Evolutionary conservation across 805 yeast genomes (phyloP).

Genomic region (Hemisphaericaspora nanyangensis): DNA sequence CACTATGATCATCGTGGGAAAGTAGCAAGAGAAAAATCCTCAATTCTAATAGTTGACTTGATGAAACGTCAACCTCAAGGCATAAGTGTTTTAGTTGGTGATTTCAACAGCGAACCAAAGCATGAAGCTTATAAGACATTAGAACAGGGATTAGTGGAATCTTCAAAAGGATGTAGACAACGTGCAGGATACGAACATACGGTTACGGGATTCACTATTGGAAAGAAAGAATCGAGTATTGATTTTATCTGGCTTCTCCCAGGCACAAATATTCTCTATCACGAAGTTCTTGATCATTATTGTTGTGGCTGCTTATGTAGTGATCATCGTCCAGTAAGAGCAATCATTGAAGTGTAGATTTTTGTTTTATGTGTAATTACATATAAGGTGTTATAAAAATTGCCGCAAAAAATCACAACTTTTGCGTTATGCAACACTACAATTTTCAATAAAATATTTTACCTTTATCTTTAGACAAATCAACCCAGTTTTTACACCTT

Average conservation of each 20-base stretch:
- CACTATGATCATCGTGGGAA: conserved; percentile 38
- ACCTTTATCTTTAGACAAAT: background rate
- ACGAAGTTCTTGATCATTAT: conserved; percentile 22
- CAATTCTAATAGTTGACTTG: conserved; percentile 24
- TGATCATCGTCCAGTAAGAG: conserved; percentile 36
- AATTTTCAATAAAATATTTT: background rate
- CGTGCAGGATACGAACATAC: conserved; percentile 39
- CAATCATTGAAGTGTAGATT: conserved; percentile 6
- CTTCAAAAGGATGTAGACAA: conserved; percentile 21
- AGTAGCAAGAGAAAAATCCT: conserved; percentile 27
- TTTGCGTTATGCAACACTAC: background rate
- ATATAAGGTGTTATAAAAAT: no score
- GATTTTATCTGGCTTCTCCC: conserved; percentile 41
- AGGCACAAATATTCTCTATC: conserved; percentile 10
- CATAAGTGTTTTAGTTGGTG: conserved; percentile 31
- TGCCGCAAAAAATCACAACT: background rate
- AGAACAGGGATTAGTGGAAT: conserved; percentile 14
- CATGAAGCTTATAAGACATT: conserved; percentile 36
- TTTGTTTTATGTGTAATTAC: no score
- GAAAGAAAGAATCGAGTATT: conserved; percentile 25
- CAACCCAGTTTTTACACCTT: no score
- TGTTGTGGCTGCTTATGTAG: conserved; percentile 28
- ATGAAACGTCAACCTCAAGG: conserved; percentile 17
- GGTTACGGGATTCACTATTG: conserved; percentile 36
- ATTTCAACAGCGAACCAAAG: conserved; percentile 32